Conservation (phyloP, 108 stramenopile species). For the Pseudonitzschia multiseries region DNA sequence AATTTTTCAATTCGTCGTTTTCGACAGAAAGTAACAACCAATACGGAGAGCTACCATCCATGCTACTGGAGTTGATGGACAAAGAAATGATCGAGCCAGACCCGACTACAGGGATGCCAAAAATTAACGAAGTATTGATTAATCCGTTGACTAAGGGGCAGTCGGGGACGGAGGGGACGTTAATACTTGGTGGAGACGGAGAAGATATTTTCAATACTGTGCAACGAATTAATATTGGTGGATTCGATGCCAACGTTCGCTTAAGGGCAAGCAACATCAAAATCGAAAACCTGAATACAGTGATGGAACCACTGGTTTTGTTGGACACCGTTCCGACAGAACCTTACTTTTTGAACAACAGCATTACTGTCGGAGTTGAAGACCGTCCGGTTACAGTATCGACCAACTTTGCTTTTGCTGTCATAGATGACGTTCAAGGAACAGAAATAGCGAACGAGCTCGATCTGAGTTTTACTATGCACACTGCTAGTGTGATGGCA, state of each 20-base stretch:
- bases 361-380: slow-evolving; percentile 48
- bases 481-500: slow-evolving; percentile 35
- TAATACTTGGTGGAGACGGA: slow-evolving; percentile 20
- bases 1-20: slow-evolving; percentile 42
- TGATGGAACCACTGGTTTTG: slow-evolving; percentile 50
- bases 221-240: slow-evolving; percentile 52
- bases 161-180: slow-evolving; percentile 54
- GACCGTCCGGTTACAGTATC: slow-evolving; percentile 39
- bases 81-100: slow-evolving; percentile 30
- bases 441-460: slow-evolving; percentile 27
- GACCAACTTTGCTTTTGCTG: slow-evolving; percentile 38
- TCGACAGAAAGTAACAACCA: slow-evolving; percentile 21
- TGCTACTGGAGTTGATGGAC: slow-evolving; percentile 15
- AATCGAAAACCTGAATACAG: slow-evolving; percentile 57
- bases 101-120: slow-evolving; percentile 34
- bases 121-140: slow-evolving; percentile 62
- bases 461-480: slow-evolving; percentile 21
- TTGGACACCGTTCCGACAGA: slow-evolving; percentile 52
- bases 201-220: slow-evolving; percentile 35
- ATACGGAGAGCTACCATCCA: slow-evolving; percentile 58
- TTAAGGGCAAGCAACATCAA: slow-evolving; percentile 49
- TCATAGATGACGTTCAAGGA: slow-evolving; percentile 47
- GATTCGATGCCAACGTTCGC: slow-evolving; percentile 53
- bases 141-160: slow-evolving; percentile 52
- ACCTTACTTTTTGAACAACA: slow-evolving; percentile 57